phyloP scores from a whole-genome alignment of 2,329 filamentous ascomycete genomes.

The Nemania sp. region DNA sequence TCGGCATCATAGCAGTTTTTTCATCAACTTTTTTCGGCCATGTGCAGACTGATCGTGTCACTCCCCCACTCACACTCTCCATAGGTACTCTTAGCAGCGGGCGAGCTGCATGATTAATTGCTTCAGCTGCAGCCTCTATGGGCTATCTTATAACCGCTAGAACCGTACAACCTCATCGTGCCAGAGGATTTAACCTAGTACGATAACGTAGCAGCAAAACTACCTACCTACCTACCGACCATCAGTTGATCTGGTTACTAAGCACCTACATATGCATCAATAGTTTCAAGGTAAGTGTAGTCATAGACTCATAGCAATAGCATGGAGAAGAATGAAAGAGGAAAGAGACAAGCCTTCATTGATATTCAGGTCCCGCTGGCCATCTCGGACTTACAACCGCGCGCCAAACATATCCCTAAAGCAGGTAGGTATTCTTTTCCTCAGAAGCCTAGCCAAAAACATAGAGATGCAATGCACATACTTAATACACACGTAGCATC shows the following conservation, averaged over 20 bases:
- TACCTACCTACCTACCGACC: no score
- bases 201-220: no score
- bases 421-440: no score
- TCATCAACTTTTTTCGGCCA: constrained; percentile 23
- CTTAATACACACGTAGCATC: constrained; percentile 6
- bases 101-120: constrained; percentile 12
- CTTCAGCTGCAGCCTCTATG: constrained; percentile 1
- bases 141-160: constrained; percentile 2
- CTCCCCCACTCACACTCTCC: constrained; percentile 23
- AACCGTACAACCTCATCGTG: constrained; percentile 7
- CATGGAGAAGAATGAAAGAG: no score
- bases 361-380: no score
- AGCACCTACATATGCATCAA: no score
- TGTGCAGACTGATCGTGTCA: constrained; percentile 20
- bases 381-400: no score
- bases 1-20: constrained; percentile 13
- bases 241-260: not conserved
- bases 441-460: no score
- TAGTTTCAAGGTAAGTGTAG: no score
- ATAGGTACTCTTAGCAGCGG: constrained; percentile 8
- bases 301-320: no score
- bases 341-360: no score
- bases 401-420: constrained; percentile 17
- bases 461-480: constrained; percentile 8
- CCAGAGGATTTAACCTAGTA: constrained; percentile 1